Evolutionary conservation across 2,329 filamentous ascomycete species (phyloP), one percentile per base, ranked within the genome.

Genomic region (Thelonectria blattea): DNA sequence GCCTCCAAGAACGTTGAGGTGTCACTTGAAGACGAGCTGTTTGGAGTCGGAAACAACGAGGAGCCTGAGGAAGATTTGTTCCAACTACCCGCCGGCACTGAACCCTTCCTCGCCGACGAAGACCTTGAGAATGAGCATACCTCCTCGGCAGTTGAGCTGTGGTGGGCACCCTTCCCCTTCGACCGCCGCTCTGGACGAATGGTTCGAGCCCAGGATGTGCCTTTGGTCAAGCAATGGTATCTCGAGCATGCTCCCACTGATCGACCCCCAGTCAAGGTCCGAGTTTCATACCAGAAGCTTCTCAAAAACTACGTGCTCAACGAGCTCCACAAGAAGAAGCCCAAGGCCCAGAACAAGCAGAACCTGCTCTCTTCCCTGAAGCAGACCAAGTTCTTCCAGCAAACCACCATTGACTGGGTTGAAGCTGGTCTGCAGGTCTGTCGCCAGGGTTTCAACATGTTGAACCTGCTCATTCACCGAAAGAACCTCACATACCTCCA

Each of bases 401-500:
- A 98, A 78, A 99, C 95, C 3, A 97, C 92, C 9, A 98, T 99
- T 65, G 95, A 99, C 75, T 99, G 95, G 95, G 95, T 99, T 43
- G 95, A 99, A 80, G 95, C 96, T 69, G 95, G 96, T 80, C 84
- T 99, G 73, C 96, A 99, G 79, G 95, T 99, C 63, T 99, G 95
- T 76, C 88, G 95, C 52, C 95, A 99, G 75, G 95, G 95, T 56
- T 99, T 97, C 83, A 99, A 99, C 79, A 99, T 99, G 94, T 83
- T 99, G 61, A 99, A 99, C 72, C 83, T 99, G 54, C 82, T 99
- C 68, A 99, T 99, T 68, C 95, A 99, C 74, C 90, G 95, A 71
- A 99, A 99, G 83, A 99, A 99, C 76, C 80, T 99, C 69, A 99
- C 95, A 0, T 99, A 99, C 73, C 85, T 99, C 57, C 96, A 99